Evolutionary conservation across 331 rosid species (phyloP).

Genomic region (Stylosanthes scabra): DNA sequence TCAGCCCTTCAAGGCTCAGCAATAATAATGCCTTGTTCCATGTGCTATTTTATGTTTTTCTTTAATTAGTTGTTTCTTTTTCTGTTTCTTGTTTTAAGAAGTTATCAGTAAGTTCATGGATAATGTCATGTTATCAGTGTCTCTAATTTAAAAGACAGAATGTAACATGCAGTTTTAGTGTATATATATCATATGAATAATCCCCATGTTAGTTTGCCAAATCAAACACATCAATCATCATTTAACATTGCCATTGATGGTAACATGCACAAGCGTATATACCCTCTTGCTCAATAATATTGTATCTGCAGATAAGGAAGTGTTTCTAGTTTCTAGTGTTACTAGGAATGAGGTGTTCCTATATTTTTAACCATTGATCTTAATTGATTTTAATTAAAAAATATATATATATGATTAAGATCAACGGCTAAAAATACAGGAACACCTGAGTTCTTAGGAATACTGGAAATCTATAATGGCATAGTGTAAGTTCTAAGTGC

Average conservation of each 20-base stretch:
- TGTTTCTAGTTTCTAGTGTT: too few species aligned
- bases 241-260: conserved; percentile 15
- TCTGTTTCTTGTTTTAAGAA: conserved; percentile 15
- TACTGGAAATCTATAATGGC: conserved; percentile 12
- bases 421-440: too few species aligned
- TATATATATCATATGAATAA: conserved; percentile 37
- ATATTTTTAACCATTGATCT: too few species aligned
- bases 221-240: conserved; percentile 10
- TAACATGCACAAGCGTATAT: background rate
- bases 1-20: conserved; percentile 71
- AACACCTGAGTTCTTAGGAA: background rate
- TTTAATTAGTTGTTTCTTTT: conserved; percentile 14
- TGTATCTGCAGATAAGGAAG: conserved; percentile 1
- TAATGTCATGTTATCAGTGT: conserved; percentile 47
- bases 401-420: too few species aligned
- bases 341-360: too few species aligned
- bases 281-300: conserved; percentile 6
- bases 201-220: conserved; percentile 25
- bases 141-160: conserved; percentile 31
- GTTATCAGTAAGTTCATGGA: conserved; percentile 29
- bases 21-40: conserved; percentile 44
- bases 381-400: too few species aligned
- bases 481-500: conserved; percentile 16
- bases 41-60: conserved; percentile 21
- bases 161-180: conserved; percentile 31